A percentile compares a stretch with the other conserved stretches of the same genome.
These are phyloP conservation scores for Cladophialophora bantiana DNA, from an alignment of 2,329 filamentous ascomycete genomes.

Conservation along the genomic window DNA sequence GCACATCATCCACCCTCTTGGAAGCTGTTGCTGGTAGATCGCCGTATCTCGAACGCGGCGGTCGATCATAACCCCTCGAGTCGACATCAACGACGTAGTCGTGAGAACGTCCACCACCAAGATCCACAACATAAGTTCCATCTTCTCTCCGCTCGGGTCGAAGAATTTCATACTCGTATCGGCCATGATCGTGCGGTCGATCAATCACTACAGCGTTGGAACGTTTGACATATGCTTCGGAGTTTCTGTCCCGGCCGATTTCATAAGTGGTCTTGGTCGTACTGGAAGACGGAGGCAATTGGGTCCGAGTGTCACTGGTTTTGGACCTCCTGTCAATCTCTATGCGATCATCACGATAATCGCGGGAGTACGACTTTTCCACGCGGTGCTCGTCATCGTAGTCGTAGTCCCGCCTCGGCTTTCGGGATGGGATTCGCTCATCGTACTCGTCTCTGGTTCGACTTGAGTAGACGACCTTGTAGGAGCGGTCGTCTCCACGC, in stretches of 20 bases:
- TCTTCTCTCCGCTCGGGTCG: slow-evolving; percentile 32
- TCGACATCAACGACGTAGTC: slow-evolving; percentile 24
- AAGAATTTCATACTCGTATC: slow-evolving; percentile 35
- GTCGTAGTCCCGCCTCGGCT: slow-evolving; percentile 23
- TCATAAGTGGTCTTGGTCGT: slow-evolving; percentile 34
- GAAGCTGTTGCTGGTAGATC: slow-evolving; percentile 1
- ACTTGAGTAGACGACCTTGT: slow-evolving; percentile 36
- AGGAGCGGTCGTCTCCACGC: slow-evolving; percentile 32
- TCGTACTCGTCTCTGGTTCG: slow-evolving; percentile 24
- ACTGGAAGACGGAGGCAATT: neutral
- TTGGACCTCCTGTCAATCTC: slow-evolving; percentile 25
- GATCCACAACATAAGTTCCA: slow-evolving; percentile 34
- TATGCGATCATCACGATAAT: slow-evolving; percentile 28
- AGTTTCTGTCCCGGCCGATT: slow-evolving; percentile 31
- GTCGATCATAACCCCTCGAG: slow-evolving; percentile 17
- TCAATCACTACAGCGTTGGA: slow-evolving; percentile 30
- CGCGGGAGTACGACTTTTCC: slow-evolving; percentile 25
- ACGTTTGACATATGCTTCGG: slow-evolving; percentile 34
- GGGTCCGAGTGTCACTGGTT: slow-evolving; percentile 18
- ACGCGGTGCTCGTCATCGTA: slow-evolving; percentile 27
- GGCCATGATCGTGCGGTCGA: slow-evolving; percentile 22
- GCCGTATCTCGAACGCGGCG: slow-evolving; percentile 17
- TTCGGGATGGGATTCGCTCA: slow-evolving; percentile 13
- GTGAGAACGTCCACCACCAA: slow-evolving; percentile 16
- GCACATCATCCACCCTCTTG: slow-evolving; percentile 20